Evolutionary conservation across 1,139 yeast genomes (phyloP).

Genomic region (Pichia kudriavzevii): DNA sequence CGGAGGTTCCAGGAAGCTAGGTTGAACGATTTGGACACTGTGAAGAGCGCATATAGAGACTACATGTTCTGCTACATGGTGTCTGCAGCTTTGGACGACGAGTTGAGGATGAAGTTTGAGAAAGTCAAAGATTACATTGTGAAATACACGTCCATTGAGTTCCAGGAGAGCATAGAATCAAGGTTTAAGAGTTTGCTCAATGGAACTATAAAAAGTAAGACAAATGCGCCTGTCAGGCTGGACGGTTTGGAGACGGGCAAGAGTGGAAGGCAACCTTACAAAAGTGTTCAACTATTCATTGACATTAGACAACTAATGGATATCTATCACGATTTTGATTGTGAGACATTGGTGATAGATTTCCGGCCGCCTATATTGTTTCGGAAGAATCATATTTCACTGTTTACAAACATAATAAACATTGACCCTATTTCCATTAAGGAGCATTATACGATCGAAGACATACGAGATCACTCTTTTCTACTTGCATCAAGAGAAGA

Average conservation of each 20-base stretch:
- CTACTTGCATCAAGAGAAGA: slow-evolving; percentile 31
- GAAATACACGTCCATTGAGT: slow-evolving; percentile 3
- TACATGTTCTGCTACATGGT: too few species aligned
- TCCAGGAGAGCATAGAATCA: slow-evolving; percentile 8
- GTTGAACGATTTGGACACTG: too few species aligned
- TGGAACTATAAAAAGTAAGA: too few species aligned
- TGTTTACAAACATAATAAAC: slow-evolving; percentile 41
- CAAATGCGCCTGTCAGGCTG: too few species aligned
- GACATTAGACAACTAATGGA: slow-evolving; percentile 20
- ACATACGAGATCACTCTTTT: slow-evolving; percentile 28
- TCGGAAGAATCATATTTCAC: slow-evolving; percentile 46
- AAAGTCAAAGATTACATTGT: slow-evolving; percentile 9
- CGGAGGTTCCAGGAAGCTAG: too few species aligned
- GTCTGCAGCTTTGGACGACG: too few species aligned
- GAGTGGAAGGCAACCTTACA: too few species aligned
- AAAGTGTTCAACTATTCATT: slow-evolving; percentile 1
- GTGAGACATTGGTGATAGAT: slow-evolving; percentile 43
- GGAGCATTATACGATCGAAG: slow-evolving; percentile 28
- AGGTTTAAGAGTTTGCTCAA: slow-evolving; percentile 11
- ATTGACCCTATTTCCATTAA: slow-evolving; percentile 48
- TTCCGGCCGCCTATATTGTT: slow-evolving; percentile 44
- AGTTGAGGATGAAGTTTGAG: slow-evolving; percentile 8
- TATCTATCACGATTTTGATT: slow-evolving; percentile 18
- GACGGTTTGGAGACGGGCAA: too few species aligned
- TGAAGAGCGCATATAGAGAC: too few species aligned